Evolutionary conservation across 495 filamentous ascomycete species (phyloP).

Genomic region (Clohesyomyces aquaticus): DNA sequence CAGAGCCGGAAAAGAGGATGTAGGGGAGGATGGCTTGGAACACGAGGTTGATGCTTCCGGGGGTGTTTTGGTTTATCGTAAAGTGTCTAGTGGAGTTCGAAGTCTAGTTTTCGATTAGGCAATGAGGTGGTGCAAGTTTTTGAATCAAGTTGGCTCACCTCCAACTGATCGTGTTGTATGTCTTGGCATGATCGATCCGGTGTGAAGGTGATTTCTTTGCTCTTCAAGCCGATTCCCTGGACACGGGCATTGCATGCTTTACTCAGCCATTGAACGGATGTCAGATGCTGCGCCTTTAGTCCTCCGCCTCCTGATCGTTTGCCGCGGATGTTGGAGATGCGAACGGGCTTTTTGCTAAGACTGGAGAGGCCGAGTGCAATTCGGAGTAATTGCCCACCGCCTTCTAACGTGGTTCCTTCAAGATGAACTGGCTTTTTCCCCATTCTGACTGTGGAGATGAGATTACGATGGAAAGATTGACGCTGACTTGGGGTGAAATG

Average conservation of each 20-base stretch:
- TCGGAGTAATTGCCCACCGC: constrained; percentile 81
- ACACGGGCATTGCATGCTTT: constrained; percentile 63
- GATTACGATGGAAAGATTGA: not conserved
- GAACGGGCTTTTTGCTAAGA: constrained; percentile 65
- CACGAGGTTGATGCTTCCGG: constrained; percentile 66
- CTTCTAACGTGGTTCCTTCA: constrained; percentile 68
- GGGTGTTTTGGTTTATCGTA: constrained; percentile 46
- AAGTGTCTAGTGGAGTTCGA: not conserved
- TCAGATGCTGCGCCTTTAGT: constrained; percentile 75
- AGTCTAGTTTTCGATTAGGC: not conserved
- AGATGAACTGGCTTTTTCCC: constrained; percentile 17
- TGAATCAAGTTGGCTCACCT: not conserved
- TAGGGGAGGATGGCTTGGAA: constrained; percentile 84
- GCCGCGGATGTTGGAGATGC: constrained; percentile 70
- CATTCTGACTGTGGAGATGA: not conserved
- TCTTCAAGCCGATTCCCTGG: constrained; percentile 53
- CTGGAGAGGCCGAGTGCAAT: constrained; percentile 71
- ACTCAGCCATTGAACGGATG: constrained; percentile 68
- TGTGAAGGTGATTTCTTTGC: constrained; percentile 47
- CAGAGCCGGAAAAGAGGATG: constrained; percentile 60
- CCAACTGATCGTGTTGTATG: not conserved
- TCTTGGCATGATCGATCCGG: not conserved
- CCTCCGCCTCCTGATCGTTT: constrained; percentile 63
- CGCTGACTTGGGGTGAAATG: not conserved
- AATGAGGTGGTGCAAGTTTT: not conserved